A percentile compares a stretch with the other conserved stretches of the same genome.
phyloP scores from a whole-genome alignment of 768 basidiomycete species.

The Suillus discolor region DNA sequence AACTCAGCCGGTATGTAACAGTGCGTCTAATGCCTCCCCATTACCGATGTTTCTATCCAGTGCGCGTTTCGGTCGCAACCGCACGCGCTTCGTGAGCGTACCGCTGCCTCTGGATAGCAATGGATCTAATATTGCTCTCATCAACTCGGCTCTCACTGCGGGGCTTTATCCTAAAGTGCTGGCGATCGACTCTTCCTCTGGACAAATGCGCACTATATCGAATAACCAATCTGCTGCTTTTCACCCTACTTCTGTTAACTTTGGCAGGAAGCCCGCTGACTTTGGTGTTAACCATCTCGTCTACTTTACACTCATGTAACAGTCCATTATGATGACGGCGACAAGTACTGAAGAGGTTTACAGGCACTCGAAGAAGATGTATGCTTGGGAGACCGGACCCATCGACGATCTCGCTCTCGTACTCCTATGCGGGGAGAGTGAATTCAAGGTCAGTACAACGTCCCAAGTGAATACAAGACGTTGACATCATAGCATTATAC shows the following conservation, averaged over 20 bases:
- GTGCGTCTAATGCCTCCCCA: not conserved
- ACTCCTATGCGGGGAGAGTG: slow-evolving; percentile 87
- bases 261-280: slow-evolving; percentile 64
- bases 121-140: slow-evolving; percentile 59
- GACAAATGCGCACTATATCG: slow-evolving; percentile 74
- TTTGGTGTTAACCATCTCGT: slow-evolving; percentile 74
- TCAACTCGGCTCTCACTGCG: slow-evolving; percentile 83
- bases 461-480: not conserved
- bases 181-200: slow-evolving; percentile 57
- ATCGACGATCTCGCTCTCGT: slow-evolving; percentile 82
- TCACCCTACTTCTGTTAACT: slow-evolving; percentile 94
- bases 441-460: slow-evolving; percentile 68
- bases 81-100: slow-evolving; percentile 73
- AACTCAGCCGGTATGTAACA: slow-evolving; percentile 60
- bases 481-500: slow-evolving; percentile 9
- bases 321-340: slow-evolving; percentile 8
- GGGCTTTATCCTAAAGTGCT: slow-evolving; percentile 93
- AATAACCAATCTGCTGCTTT: slow-evolving; percentile 81
- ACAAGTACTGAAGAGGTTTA: slow-evolving; percentile 12
- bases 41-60: slow-evolving; percentile 36
- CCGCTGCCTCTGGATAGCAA: slow-evolving; percentile 74
- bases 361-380: slow-evolving; percentile 93
- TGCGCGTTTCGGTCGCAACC: slow-evolving; percentile 72
- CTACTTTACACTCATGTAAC: slow-evolving; percentile 89
- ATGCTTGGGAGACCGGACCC: slow-evolving; percentile 92